Evolutionary conservation across 1,139 yeast genomes (phyloP), one percentile per base, ranked within the genome.

Genomic region (Hanseniaspora sp.): DNA sequence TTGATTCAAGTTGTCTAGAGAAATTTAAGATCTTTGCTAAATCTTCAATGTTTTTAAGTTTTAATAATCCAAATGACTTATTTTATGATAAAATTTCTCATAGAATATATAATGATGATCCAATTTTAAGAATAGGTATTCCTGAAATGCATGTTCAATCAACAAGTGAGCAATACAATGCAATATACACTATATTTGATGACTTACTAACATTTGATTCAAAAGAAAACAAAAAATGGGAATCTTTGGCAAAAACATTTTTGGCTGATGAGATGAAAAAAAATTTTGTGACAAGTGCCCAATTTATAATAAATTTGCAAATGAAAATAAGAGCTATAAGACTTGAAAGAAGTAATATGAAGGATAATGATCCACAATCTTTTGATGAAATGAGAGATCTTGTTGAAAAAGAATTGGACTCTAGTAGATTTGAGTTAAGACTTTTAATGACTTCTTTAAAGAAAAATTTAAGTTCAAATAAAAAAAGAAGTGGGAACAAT

Each of bases 121-220:
- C 69, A 7, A 61, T 59, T 18, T 59, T 66, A 29, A 59, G 65
- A 42, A 76, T 86, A 2, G 85, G 84, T 54, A 76, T 86, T 58
- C 86, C 95, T 4, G 79, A 82, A 58, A 74, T 86, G 48, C 81
- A 81, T 17, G 71, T 86, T 1, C 76, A 77, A 38, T 83, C 92
- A 44, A 86, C 84, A 48, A 82, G 95, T 0, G 70, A 69, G 31
- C 96, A 90, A 61, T 87, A 86, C 63, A 75, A 78, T 46, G 76
- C 88, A 0, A 71, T 86, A 34, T 84, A 78, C 63, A 76, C 80
- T 55, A 76, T 86, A 33, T 73, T 77, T 5, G 74, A 80, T 54
- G 87, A 85, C 59, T 70, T 88, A 48, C 63, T 87, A 54, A 70
- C 85, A 13, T 82, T 82, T 61, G 71, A 82, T 59, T 80, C 86